Percentiles rank a stretch among this genome's conserved stretches.
These are phyloP conservation scores for Fraxinus dipetala DNA, from an alignment of 305 asterid species.

Conservation along the genomic window DNA sequence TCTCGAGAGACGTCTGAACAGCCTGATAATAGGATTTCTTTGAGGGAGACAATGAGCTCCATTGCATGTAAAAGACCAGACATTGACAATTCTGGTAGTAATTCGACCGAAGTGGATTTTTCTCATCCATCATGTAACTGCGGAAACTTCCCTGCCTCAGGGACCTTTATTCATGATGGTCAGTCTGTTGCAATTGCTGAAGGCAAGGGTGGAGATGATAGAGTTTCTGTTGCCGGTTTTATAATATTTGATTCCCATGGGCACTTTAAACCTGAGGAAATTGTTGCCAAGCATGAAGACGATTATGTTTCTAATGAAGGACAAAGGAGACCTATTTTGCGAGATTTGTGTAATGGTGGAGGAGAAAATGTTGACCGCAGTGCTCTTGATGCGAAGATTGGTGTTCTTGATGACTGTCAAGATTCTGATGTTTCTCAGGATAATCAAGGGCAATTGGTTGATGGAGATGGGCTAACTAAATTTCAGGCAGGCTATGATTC, in stretches of 20 bases:
- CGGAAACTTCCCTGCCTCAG: slow-evolving; percentile 36
- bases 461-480: slow-evolving; percentile 30
- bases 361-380: slow-evolving; percentile 26
- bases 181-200: slow-evolving; percentile 25
- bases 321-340: slow-evolving; percentile 20
- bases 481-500: slow-evolving; percentile 68
- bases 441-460: slow-evolving; percentile 27
- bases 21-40: slow-evolving; percentile 29
- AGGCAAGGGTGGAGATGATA: slow-evolving; percentile 31
- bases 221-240: slow-evolving; percentile 25
- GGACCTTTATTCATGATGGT: slow-evolving; percentile 28
- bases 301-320: slow-evolving; percentile 23
- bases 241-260: slow-evolving; percentile 22
- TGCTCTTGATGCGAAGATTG: slow-evolving; percentile 32
- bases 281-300: slow-evolving; percentile 31
- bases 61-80: slow-evolving; percentile 22
- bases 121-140: slow-evolving; percentile 20
- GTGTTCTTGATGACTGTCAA: slow-evolving; percentile 30
- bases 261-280: slow-evolving; percentile 15
- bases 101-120: slow-evolving; percentile 20
- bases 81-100: slow-evolving; percentile 27
- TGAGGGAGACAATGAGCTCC: slow-evolving; percentile 17
- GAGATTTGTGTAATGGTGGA: slow-evolving; percentile 40
- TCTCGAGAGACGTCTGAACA: slow-evolving; percentile 24
- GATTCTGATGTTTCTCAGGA: slow-evolving; percentile 41